Base-by-base conservation (phyloP, 495 filamentous ascomycete genomes). In the Hyaloscypha hepaticicola region DNA sequence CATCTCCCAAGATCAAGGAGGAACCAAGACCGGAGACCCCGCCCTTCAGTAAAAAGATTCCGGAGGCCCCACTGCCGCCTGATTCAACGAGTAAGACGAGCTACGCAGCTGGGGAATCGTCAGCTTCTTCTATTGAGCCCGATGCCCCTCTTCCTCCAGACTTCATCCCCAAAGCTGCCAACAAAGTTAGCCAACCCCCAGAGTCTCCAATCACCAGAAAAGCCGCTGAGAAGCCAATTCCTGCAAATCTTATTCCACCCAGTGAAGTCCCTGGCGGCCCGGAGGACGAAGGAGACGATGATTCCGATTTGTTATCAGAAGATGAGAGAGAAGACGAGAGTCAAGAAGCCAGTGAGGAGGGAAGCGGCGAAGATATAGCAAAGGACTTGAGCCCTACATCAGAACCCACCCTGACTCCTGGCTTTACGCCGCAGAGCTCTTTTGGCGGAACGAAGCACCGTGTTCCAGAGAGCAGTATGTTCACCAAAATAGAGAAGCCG, bases 41-140 rank as follows among this genome's bases (percentile, higher is more conserved):
- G n/a, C 24, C 12, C 16, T 27, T 57, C 16, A 57, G 14, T 33
- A 57, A 60, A 5, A 60, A 60, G 8, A 61, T 68, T n/a, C 48
- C 68, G 52, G 84, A 88, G 69, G 72, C 82, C 16, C 90, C 92
- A 58, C 74, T 93, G 38, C 91, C 91, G 31, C 90, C 90, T n/a
- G 88, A 93, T 65, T 74, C 89, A 50, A 90, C 88, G 24, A 92
- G 85, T 77, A 88, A 87, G 77, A 78, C 80, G 64, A 78, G 72
- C 52, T 91, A 87, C 74, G 79, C 80, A 33, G 75, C 86, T 59
- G 85, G 87, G 28, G 88, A 91, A 59, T 87, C 88, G 27, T 89
- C 89, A 7, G 81, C 82, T 61, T 90, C 88, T 21, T 68, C 69
- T 27, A 41, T 57, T 27, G 71, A 70, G 57, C 68, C 75, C 24